Percentiles rank a stretch among this genome's conserved stretches.
phyloP scores from a whole-genome alignment of 2,329 filamentous ascomycete genomes.

The Talaromyces marneffei region DNA sequence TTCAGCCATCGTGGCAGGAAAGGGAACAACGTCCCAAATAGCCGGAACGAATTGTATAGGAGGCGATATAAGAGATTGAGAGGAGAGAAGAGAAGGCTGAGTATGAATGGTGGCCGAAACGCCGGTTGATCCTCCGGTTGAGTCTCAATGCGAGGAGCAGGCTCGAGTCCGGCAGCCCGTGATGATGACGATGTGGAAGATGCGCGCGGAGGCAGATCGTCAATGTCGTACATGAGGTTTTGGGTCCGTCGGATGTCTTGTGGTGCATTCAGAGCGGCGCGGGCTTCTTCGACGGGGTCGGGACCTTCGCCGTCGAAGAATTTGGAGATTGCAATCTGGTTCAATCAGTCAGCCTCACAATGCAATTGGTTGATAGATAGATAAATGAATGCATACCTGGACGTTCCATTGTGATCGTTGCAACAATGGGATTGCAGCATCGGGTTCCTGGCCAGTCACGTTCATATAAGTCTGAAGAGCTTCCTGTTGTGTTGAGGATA shows the following conservation, averaged over 20 bases:
- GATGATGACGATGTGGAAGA: constrained; percentile 25
- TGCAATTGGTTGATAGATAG: neutral
- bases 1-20: constrained; percentile 65
- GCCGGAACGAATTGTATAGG: constrained; percentile 60
- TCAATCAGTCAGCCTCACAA: neutral
- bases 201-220: constrained; percentile 25
- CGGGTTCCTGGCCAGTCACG: constrained; percentile 75
- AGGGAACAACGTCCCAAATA: constrained; percentile 71
- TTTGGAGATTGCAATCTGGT: constrained; percentile 85
- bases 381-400: constrained; percentile 51
- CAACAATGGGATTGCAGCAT: constrained; percentile 71
- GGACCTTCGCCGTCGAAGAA: constrained; percentile 96
- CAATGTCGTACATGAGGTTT: constrained; percentile 56
- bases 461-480: constrained; percentile 82
- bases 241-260: constrained; percentile 61
- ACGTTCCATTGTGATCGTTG: constrained; percentile 94
- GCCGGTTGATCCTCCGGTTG: constrained; percentile 60
- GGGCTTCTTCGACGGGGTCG: constrained; percentile 72
- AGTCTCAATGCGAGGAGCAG: constrained; percentile 80
- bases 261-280: constrained; percentile 58
- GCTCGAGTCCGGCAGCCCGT: constrained; percentile 49
- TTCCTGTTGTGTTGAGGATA: constrained; percentile 72
- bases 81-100: constrained; percentile 73
- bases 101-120: constrained; percentile 66
- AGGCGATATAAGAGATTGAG: constrained; percentile 72